phyloP scores from a whole-genome alignment of 2,329 filamentous ascomycete genomes.

The Metarhizium robertsii region DNA sequence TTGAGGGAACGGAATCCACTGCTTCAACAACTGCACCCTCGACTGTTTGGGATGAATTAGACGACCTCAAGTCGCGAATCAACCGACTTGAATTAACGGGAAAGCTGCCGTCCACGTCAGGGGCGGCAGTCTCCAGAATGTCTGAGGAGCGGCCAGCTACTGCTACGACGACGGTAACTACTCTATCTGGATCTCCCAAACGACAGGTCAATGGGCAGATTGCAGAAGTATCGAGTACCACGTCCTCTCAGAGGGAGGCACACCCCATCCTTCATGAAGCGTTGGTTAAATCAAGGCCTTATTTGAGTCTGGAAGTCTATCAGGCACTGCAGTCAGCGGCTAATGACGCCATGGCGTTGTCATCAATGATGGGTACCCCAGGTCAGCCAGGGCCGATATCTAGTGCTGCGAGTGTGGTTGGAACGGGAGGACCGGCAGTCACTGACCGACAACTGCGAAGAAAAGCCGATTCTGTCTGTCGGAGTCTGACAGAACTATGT shows the following conservation, averaged over 20 bases:
- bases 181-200: slow-evolving; percentile 82
- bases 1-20: slow-evolving; percentile 74
- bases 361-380: slow-evolving; percentile 65
- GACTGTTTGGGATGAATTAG: slow-evolving; percentile 95
- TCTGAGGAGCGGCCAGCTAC: slow-evolving; percentile 79
- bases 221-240: slow-evolving; percentile 29
- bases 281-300: slow-evolving; percentile 64
- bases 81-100: slow-evolving; percentile 82
- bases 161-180: slow-evolving; percentile 84
- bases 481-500: slow-evolving; percentile 85
- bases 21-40: slow-evolving; percentile 82
- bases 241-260: slow-evolving; percentile 42
- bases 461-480: slow-evolving; percentile 88
- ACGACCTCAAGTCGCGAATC: slow-evolving; percentile 90
- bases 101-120: slow-evolving; percentile 75
- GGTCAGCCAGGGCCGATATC: slow-evolving; percentile 62
- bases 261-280: slow-evolving; percentile 77
- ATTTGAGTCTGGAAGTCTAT: slow-evolving; percentile 64
- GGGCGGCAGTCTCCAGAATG: slow-evolving; percentile 64
- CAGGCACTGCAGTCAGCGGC: slow-evolving; percentile 72
- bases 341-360: slow-evolving; percentile 69
- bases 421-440: slow-evolving; percentile 37
- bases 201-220: slow-evolving; percentile 29
- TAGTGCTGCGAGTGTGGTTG: slow-evolving; percentile 54
- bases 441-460: slow-evolving; percentile 80